Evolutionary conservation across 2,329 filamentous ascomycete genomes (phyloP), one percentile per base, ranked within the genome.

Genomic region (Epicoccum sorghinum): DNA sequence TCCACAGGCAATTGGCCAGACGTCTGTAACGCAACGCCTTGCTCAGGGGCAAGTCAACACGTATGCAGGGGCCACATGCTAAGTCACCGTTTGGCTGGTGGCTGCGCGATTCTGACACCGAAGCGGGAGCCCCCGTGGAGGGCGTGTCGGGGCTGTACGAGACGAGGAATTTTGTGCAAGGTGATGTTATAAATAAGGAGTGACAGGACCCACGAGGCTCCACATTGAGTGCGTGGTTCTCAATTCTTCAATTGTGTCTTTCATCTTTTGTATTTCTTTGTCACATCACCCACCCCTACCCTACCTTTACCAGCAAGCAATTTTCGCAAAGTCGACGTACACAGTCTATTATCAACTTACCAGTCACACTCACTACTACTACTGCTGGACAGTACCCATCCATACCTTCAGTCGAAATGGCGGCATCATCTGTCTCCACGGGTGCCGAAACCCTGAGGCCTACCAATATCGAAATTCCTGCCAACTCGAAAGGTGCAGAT

Each of bases 311-410:
- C 43, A 44, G 24, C 46, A 56, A 36, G 35, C 54, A 29, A 5
- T 24, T 35, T 33, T 12, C 23, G 5, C 45, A 14, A 40, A 23
- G 47, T 46, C 43, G 44, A 35, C 9, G 24, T 52, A 27, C 44
- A 48, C 35, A 39, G 27, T 29, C 52, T n/a, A 41, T 23, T 9
- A 23, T 25, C 23, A 33, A 24, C n/a, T 18, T 18, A 18, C 18
- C 18, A 18, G 10, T 36, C 10, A 9, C 12, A 29, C 23, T 46
- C 44, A 38, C 50, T 47, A 18, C 18, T 18, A 42, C 50, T 18
- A 63, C 68, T 73, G 71, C 71, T 70, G 71, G 69, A 56, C 71
- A 68, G 71, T 73, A 55, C 30, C 48, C 52, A 25, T 45, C 12
- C 22, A 42, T 37, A 38, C 30, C 29, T 7, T 47, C 36, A 29